Evolutionary conservation across 305 asterid species (phyloP).

Genomic region (Andrographis paniculata): DNA sequence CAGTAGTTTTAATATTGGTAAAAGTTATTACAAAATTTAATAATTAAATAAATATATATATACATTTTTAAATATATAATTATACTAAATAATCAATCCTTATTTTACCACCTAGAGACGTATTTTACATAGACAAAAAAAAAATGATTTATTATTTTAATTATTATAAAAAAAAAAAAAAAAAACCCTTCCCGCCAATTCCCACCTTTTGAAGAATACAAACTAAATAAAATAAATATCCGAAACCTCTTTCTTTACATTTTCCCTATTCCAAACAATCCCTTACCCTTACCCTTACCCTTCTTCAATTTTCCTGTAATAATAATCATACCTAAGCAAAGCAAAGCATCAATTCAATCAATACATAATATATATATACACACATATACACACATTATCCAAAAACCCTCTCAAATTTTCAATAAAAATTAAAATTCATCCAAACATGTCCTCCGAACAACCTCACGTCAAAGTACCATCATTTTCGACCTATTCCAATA

Average conservation of each 20-base stretch:
- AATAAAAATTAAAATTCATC: no score
- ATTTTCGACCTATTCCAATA: constrained; percentile 45
- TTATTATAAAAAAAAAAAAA: no score
- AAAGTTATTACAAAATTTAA: no score
- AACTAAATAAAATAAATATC: no score
- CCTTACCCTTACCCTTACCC: constrained; percentile 47
- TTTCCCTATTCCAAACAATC: constrained; percentile 35
- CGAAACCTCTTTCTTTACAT: constrained; percentile 9
- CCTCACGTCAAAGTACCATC: constrained; percentile 29
- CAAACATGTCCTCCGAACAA: constrained; percentile 46
- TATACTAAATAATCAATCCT: no score
- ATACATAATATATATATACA: no score
- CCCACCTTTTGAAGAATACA: constrained; percentile 61
- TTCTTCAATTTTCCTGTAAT: constrained; percentile 20
- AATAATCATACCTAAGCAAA: constrained; percentile 14
- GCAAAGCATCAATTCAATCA: constrained; percentile 38
- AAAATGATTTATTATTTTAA: no score
- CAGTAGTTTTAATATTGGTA: no score
- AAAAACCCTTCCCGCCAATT: constrained; percentile 63
- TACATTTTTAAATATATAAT: not conserved
- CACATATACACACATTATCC: constrained; percentile 12
- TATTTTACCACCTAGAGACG: no score
- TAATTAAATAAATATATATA: no score
- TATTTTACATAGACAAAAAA: no score
- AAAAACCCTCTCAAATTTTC: constrained; percentile 2